phyloP scores from a whole-genome alignment of 2,329 filamentous ascomycete genomes.

The Ophiostoma sp. region DNA sequence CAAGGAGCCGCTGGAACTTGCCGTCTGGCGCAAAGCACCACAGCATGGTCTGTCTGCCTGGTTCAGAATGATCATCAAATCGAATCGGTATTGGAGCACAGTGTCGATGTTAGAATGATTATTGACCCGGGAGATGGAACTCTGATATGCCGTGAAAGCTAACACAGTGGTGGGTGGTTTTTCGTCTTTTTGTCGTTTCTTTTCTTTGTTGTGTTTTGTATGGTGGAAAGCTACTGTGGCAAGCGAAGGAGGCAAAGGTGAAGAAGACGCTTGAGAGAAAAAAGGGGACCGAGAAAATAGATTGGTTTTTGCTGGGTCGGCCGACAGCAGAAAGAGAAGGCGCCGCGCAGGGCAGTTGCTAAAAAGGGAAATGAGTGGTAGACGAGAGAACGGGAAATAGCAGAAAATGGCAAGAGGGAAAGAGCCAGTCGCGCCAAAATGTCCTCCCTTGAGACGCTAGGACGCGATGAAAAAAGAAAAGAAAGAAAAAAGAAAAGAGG shows the following conservation, averaged over 20 bases:
- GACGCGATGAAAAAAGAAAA: not conserved
- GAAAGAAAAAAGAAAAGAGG: not conserved
- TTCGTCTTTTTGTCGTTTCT: not conserved
- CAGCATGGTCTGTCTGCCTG: not conserved
- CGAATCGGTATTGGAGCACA: not conserved
- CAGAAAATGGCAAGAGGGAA: slow-evolving; percentile 3
- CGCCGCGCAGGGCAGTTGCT: slow-evolving; percentile 20
- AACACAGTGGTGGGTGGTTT: not conserved
- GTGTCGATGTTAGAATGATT: not conserved
- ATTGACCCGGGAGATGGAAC: not conserved
- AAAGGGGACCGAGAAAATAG: slow-evolving; percentile 1
- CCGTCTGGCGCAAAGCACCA: not conserved
- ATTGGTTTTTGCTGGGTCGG: not conserved
- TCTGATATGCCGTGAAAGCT: not conserved
- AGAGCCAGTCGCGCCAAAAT: slow-evolving; percentile 8
- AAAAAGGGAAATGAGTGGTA: slow-evolving; percentile 20
- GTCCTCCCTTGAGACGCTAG: not conserved
- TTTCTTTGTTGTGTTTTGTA: slow-evolving; percentile 9
- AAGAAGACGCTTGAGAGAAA: not conserved
- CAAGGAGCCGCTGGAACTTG: not conserved
- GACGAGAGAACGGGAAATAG: slow-evolving; percentile 7
- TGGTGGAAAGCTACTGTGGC: not conserved
- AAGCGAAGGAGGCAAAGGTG: not conserved
- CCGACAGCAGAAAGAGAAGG: slow-evolving; percentile 19
- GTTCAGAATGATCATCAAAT: not conserved